Conservation (phyloP, 2,329 filamentous ascomycete species). For the Westerdykella ornata region DNA sequence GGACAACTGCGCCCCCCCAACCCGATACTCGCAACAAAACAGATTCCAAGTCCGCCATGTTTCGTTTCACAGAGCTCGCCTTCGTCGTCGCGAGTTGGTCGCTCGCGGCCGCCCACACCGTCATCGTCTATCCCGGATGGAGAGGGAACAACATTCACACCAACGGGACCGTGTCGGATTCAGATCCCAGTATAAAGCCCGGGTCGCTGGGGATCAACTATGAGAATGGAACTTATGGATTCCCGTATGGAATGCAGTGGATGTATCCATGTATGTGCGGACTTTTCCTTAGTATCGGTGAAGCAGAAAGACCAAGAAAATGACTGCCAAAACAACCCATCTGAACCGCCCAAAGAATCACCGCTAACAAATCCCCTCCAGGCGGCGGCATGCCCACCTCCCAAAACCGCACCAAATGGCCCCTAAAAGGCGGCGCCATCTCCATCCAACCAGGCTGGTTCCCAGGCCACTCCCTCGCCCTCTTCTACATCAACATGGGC, state of each 20-base stretch:
- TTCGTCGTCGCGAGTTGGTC: conserved; percentile 31
- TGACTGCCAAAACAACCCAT: not conserved
- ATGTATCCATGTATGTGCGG: conserved; percentile 75
- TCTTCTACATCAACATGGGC: conserved; percentile 88
- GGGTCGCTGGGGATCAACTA: conserved; percentile 43
- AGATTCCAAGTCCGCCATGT: conserved; percentile 22
- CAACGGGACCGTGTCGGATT: conserved; percentile 54
- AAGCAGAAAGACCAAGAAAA: not conserved
- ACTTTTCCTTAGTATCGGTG: not conserved
- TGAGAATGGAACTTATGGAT: conserved; percentile 45
- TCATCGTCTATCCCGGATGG: conserved; percentile 82
- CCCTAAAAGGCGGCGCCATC: conserved; percentile 76
- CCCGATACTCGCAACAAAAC: too few relatives aligned
- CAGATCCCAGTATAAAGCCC: conserved; percentile 29
- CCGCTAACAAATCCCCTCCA: conserved; percentile 36
- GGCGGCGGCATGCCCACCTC: conserved; percentile 76
- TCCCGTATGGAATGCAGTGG: conserved; percentile 91
- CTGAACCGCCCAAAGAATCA: not conserved
- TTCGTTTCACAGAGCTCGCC: conserved; percentile 29
- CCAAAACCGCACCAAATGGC: conserved; percentile 86
- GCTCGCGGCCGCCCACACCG: conserved; percentile 61
- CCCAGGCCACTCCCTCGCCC: conserved; percentile 72
- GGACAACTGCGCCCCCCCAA: too few relatives aligned
- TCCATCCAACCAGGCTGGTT: conserved; percentile 95
- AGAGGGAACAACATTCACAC: conserved; percentile 77